These are phyloP conservation scores for Speleostelium caveatum DNA, from an alignment of 78 protist genomes.

Conservation along the genomic window DNA sequence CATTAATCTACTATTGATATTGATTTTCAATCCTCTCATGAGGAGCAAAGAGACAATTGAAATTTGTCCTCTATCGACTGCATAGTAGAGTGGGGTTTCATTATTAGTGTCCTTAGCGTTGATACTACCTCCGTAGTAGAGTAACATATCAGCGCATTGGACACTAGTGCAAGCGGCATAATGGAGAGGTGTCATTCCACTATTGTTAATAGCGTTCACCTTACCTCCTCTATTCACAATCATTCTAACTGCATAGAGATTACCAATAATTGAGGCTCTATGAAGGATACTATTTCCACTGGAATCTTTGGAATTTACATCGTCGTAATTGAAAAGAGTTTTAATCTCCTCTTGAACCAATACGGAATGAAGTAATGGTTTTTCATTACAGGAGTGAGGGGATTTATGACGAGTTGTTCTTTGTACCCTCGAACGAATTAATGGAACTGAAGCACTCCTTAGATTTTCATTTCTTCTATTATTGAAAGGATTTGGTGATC, in stretches of 20 bases:
- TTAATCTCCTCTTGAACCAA: constrained; percentile 72
- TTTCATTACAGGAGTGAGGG: constrained; percentile 3
- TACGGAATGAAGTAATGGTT: constrained; percentile 58
- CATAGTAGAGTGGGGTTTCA: constrained; percentile 68
- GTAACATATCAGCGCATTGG: constrained; percentile 34
- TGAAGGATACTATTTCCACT: constrained; percentile 60
- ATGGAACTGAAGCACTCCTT: constrained; percentile 53
- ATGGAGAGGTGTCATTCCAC: constrained; percentile 64
- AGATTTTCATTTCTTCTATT: background rate
- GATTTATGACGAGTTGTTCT: constrained; percentile 20
- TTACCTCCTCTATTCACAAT: constrained; percentile 41
- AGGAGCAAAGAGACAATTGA: constrained; percentile 26
- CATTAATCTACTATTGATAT: constrained; percentile 12
- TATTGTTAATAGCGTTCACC: constrained; percentile 41
- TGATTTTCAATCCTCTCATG: constrained; percentile 37
- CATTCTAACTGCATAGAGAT: constrained; percentile 26
- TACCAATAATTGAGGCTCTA: constrained; percentile 64
- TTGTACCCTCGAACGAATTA: constrained; percentile 34
- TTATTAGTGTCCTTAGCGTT: constrained; percentile 31
- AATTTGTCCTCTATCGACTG: constrained; percentile 48
- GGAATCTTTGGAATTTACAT: constrained; percentile 25
- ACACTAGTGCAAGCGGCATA: constrained; percentile 69
- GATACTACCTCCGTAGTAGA: constrained; percentile 37
- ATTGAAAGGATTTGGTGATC: background rate
- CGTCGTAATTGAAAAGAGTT: constrained; percentile 40